Evolutionary conservation across 2,329 filamentous ascomycete species (phyloP).

Genomic region (Pseudonectria buxi): DNA sequence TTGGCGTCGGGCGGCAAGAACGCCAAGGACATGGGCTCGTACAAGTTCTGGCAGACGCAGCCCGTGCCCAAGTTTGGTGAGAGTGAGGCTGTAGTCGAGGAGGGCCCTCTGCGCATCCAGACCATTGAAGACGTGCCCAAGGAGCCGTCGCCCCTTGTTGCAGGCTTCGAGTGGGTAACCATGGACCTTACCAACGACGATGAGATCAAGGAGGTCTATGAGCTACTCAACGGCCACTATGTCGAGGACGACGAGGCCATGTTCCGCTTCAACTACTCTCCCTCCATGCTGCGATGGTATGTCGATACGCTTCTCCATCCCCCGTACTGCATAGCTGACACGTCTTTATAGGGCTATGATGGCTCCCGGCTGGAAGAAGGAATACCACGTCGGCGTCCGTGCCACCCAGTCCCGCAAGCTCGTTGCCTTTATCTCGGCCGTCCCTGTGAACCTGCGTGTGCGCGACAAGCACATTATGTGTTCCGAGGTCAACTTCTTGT

Average conservation of each 20-base stretch:
- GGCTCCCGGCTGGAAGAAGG: constrained; percentile 85
- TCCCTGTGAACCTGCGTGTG: constrained; percentile 77
- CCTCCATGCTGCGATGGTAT: constrained; percentile 82
- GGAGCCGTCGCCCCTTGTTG: constrained; percentile 65
- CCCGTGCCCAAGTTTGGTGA: constrained; percentile 81
- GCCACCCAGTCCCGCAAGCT: constrained; percentile 77
- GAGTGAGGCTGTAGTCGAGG: constrained; percentile 45
- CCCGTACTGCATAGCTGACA: constrained; percentile 5
- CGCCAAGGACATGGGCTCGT: constrained; percentile 90
- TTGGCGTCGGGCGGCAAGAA: constrained; percentile 77
- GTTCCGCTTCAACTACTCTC: constrained; percentile 95
- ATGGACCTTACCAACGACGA: constrained; percentile 75
- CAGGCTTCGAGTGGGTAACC: constrained; percentile 90
- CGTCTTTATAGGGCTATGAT: constrained; percentile 76
- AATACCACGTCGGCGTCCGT: constrained; percentile 93
- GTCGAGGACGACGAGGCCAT: constrained; percentile 96
- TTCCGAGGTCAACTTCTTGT: constrained; percentile 96
- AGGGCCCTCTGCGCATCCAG: constrained; percentile 79
- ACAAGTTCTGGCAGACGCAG: constrained; percentile 99
- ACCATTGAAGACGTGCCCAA: constrained; percentile 72
- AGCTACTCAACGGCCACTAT: constrained; percentile 87
- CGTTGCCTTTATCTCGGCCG: constrained; percentile 91
- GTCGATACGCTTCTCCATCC: constrained; percentile 13
- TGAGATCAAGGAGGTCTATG: constrained; percentile 83
- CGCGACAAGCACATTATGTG: constrained; percentile 68